Evolutionary conservation across 139 green algal species (phyloP).

Genomic region (Picochlorum sp.): DNA sequence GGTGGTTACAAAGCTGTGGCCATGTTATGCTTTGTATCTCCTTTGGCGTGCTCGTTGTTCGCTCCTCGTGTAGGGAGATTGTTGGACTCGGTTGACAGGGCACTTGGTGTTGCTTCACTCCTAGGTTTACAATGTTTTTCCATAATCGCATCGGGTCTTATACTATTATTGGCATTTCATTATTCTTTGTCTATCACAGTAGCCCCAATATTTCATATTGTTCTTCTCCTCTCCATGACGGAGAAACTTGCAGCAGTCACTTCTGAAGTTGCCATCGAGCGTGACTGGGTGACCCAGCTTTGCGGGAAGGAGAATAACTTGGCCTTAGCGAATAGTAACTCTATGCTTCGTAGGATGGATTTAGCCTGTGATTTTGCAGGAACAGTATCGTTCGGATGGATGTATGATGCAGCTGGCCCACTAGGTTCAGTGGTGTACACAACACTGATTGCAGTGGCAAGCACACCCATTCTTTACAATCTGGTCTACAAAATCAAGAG

Average conservation of each 20-base stretch:
- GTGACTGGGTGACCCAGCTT: slow-evolving; percentile 37
- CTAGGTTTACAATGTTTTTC: slow-evolving; percentile 17
- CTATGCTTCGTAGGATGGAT: slow-evolving; percentile 28
- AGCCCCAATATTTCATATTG: slow-evolving; percentile 19
- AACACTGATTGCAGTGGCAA: slow-evolving; percentile 9
- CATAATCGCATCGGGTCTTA: slow-evolving; percentile 20
- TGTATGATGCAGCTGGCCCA: slow-evolving; percentile 18
- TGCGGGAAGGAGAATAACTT: slow-evolving; percentile 24
- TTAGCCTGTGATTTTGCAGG: slow-evolving; percentile 31
- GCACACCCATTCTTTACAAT: slow-evolving; percentile 18
- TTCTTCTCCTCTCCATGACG: slow-evolving; percentile 25
- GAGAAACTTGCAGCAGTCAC: slow-evolving; percentile 14
- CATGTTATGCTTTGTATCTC: slow-evolving; percentile 32
- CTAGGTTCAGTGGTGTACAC: slow-evolving; percentile 10
- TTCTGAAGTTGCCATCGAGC: slow-evolving; percentile 39
- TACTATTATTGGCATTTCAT: slow-evolving; percentile 8
- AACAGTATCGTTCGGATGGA: slow-evolving; percentile 30
- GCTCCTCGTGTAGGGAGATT: slow-evolving; percentile 19
- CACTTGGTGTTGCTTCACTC: slow-evolving; percentile 21
- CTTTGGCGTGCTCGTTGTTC: slow-evolving; percentile 29
- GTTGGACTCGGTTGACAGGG: slow-evolving; percentile 24
- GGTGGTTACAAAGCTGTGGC: slow-evolving; percentile 26
- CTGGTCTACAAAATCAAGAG: slow-evolving; percentile 20
- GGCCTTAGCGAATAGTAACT: slow-evolving; percentile 27
- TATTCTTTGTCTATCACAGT: neutral